Percentiles rank a stretch among this genome's conserved stretches.
These are phyloP conservation scores for Leccinum barrowsii DNA, from an alignment of 768 basidiomycete species.

Conservation along the genomic window DNA sequence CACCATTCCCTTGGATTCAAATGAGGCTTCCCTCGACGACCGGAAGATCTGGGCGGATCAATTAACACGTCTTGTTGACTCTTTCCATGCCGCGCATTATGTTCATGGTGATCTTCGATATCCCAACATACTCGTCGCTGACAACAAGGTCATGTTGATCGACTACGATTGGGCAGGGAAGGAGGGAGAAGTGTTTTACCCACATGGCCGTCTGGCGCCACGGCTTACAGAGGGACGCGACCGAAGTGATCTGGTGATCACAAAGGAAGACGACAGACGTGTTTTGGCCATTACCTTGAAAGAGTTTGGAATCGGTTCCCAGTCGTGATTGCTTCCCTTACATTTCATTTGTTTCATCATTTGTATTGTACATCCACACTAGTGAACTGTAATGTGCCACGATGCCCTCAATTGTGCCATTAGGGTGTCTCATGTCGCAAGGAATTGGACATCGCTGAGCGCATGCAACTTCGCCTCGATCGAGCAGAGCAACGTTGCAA, in stretches of 20 bases:
- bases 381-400: no score
- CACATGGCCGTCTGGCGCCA: not conserved
- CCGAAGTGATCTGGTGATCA: not conserved
- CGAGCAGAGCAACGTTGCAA: no score
- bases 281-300: no score
- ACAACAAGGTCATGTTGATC: not conserved
- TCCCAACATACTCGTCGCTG: not conserved
- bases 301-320: no score
- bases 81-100: not conserved
- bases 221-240: not conserved
- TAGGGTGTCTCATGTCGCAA: no score
- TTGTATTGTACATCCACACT: no score
- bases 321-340: no score
- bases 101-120: not conserved
- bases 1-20: not conserved
- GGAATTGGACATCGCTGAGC: no score
- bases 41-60: not conserved
- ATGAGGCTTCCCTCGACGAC: not conserved
- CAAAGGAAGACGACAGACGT: no score
- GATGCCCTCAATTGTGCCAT: no score
- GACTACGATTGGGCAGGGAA: not conserved
- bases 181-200: not conserved
- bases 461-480: no score
- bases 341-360: no score
- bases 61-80: not conserved